Conservation (phyloP, 164 flowering plant genomes). For the Tetracentron sinense region DNA sequence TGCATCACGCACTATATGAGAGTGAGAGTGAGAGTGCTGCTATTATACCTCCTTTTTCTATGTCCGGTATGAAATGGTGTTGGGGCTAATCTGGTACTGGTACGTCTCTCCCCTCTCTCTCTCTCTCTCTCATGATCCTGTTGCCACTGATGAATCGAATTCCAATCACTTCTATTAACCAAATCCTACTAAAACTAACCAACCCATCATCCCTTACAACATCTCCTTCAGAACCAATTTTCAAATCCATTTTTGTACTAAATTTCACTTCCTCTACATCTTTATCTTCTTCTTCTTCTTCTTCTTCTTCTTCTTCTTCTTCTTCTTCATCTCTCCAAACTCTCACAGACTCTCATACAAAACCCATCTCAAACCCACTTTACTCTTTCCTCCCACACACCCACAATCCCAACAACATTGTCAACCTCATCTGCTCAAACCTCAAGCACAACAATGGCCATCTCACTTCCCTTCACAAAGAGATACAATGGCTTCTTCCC, state of each 20-base stretch:
- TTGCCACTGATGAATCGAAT: slow-evolving; percentile 3
- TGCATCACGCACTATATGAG: too few species aligned
- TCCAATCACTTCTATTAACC: background rate
- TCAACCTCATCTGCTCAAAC: slow-evolving; percentile 48
- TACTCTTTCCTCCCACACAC: slow-evolving; percentile 53
- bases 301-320: slow-evolving; percentile 13
- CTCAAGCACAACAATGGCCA: slow-evolving; percentile 37
- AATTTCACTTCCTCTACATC: slow-evolving; percentile 5
- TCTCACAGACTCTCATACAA: slow-evolving; percentile 1
- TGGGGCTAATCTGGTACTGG: too few species aligned
- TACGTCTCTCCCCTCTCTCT: too few species aligned
- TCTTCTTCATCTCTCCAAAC: slow-evolving; percentile 28
- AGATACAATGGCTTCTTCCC: slow-evolving; percentile 40
- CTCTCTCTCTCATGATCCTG: background rate
- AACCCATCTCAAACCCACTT: slow-evolving; percentile 40
- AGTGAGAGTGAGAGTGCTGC: too few species aligned
- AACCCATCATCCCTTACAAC: background rate
- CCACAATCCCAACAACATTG: slow-evolving; percentile 59
- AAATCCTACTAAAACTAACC: background rate
- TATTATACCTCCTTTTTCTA: too few species aligned
- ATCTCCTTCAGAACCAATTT: background rate
- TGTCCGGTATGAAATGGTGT: too few species aligned
- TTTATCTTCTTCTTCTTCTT: slow-evolving; percentile 11
- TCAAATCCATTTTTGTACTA: background rate
- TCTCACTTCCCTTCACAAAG: slow-evolving; percentile 24